Conservation (phyloP, 2,329 filamentous ascomycete genomes). For the Cryphonectria japonica region DNA sequence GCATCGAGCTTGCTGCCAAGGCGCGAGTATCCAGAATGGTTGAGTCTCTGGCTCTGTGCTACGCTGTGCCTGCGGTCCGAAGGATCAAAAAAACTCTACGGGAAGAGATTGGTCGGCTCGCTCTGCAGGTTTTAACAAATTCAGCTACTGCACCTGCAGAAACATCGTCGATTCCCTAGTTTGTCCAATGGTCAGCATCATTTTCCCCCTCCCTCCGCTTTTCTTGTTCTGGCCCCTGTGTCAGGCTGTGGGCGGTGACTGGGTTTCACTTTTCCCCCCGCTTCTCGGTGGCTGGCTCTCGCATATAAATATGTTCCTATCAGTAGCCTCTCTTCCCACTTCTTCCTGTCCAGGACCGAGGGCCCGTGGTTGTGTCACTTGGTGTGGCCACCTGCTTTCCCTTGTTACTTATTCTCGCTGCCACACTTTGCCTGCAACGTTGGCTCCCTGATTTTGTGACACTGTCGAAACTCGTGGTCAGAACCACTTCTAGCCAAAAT, state of each 20-base stretch:
- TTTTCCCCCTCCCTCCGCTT: too few relatives aligned
- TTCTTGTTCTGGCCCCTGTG: neutral
- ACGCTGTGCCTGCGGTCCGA: neutral
- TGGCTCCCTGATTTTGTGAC: conserved; percentile 6
- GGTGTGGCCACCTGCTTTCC: neutral
- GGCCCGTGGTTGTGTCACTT: neutral
- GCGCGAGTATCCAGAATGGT: neutral
- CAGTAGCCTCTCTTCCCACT: neutral
- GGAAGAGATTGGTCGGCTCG: conserved; percentile 10
- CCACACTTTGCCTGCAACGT: neutral
- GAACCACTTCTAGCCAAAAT: conserved; percentile 6
- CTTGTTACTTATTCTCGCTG: neutral
- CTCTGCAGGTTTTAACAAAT: neutral
- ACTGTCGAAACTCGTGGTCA: neutral
- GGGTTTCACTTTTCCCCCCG: neutral
- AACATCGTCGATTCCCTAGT: conserved; percentile 4
- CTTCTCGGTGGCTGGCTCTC: neutral
- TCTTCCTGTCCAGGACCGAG: neutral
- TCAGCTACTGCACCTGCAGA: conserved; percentile 19
- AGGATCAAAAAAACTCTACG: neutral
- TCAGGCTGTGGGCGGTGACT: neutral
- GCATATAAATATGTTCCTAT: neutral
- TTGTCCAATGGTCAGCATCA: conserved; percentile 12
- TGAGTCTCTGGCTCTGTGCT: neutral
- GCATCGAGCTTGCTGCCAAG: neutral